Evolutionary conservation across 1,139 yeast species (phyloP).

Genomic region (Blastobotrys serpentis): DNA sequence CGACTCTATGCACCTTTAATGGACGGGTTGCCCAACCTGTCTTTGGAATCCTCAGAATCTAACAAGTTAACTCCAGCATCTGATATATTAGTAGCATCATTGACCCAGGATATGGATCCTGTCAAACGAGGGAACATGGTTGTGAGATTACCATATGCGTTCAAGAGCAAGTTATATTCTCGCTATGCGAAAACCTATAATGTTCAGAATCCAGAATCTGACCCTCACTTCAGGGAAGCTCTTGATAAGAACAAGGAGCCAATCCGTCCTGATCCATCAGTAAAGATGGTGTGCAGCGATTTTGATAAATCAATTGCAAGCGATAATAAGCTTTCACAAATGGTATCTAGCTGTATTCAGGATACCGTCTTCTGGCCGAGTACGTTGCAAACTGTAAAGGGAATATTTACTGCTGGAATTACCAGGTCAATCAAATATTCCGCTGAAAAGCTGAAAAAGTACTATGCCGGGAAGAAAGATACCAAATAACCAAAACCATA

Average conservation of each 20-base stretch:
- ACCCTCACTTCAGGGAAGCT: slow-evolving; percentile 14
- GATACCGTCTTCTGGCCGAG: slow-evolving; percentile 70
- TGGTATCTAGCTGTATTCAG: slow-evolving; percentile 49
- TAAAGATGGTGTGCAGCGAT: slow-evolving; percentile 25
- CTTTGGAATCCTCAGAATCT: slow-evolving; percentile 27
- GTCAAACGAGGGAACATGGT: slow-evolving; percentile 41
- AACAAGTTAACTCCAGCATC: slow-evolving; percentile 24
- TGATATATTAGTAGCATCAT: slow-evolving; percentile 31
- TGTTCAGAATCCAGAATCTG: slow-evolving; percentile 11
- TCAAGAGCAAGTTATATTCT: slow-evolving; percentile 48
- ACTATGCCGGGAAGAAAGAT: slow-evolving; percentile 20
- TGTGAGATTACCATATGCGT: slow-evolving; percentile 51
- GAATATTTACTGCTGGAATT: slow-evolving; percentile 83
- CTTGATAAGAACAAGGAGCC: slow-evolving; percentile 7
- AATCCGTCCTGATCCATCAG: slow-evolving; percentile 9
- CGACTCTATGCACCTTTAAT: slow-evolving; percentile 69
- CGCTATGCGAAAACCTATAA: slow-evolving; percentile 36
- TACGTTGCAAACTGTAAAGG: slow-evolving; percentile 73
- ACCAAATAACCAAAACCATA: background rate
- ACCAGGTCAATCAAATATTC: slow-evolving; percentile 73
- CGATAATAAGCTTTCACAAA: slow-evolving; percentile 42
- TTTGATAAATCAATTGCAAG: slow-evolving; percentile 44
- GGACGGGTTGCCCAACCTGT: slow-evolving; percentile 44
- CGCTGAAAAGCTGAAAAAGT: slow-evolving; percentile 57
- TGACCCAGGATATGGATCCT: slow-evolving; percentile 40